Evolutionary conservation across 768 basidiomycete species (phyloP), one percentile per base, ranked within the genome.

Genomic region (Cystobasidium onofrii): DNA sequence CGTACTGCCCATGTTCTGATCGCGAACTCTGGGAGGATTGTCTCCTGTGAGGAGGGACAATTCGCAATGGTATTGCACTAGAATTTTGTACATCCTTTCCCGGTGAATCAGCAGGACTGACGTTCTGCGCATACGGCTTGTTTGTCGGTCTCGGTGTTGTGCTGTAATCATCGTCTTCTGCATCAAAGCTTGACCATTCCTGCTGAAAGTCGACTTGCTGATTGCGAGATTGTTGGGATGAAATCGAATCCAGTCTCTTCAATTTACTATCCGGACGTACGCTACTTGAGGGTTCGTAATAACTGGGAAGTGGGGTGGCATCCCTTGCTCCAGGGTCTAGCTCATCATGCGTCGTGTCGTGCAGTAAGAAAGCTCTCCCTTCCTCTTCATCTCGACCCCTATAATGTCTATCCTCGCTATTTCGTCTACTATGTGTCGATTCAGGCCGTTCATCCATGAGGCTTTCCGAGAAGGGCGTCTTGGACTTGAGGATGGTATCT

Each of bases 401-500:
- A 29, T 54, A 29, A 60, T 34, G 6, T 29, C 33, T 12, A 29
- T 60, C 57, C 41, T 46, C 43, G n/a, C 63, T 64, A 12, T 18
- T 36, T 34, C 63, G 31, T 41, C 63, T 64, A 15, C 63, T 64
- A 17, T 12, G 25, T 25, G 33, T 46, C 4, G 63, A 27, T 39
- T 17, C 29, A 6, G 57, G 12, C 27, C 33, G 12, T 60, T 27
- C 57, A 6, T 4, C 25, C 12, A 27, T 29, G 4, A 23, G 6
- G 20, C 12, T 20, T 50, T 60, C 63, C 12, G 63, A 64, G 27
- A 46, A 64, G 15, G 63, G 63, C 39, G 66, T 41, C 25, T 54
- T 69, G 10, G 66, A 69, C 34, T 93, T 93, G 79, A 93, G 90
- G 65, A 93, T 92, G 0, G 90, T 89, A 82, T 96, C 92, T 73